These are phyloP conservation scores for Choiromyces venosus DNA, from an alignment of 495 filamentous ascomycete species.

Conservation along the genomic window DNA sequence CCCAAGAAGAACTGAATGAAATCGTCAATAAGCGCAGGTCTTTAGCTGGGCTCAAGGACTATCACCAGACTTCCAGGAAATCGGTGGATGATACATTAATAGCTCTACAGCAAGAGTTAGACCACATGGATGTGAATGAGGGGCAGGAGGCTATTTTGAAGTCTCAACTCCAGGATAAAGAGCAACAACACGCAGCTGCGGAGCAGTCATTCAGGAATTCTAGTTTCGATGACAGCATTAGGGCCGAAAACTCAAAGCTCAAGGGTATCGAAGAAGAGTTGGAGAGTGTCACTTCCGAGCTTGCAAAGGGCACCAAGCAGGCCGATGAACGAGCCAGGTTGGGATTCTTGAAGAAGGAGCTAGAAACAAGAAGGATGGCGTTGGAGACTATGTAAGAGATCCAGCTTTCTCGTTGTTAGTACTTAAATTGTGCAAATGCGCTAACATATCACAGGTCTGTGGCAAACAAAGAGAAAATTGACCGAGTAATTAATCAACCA, in stretches of 20 bases:
- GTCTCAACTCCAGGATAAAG: conserved; percentile 63
- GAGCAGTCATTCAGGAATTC: conserved; percentile 57
- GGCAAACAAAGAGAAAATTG: conserved; percentile 66
- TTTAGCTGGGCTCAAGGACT: conserved; percentile 63
- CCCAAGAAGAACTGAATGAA: conserved; percentile 60
- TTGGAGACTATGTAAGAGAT: conserved; percentile 59
- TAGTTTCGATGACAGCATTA: conserved; percentile 64
- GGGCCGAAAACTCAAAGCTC: conserved; percentile 57
- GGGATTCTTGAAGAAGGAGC: conserved; percentile 68
- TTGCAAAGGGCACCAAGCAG: conserved; percentile 70
- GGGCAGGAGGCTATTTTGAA: conserved; percentile 70
- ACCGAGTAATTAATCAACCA: conserved; percentile 53
- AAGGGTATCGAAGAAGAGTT: conserved; percentile 62
- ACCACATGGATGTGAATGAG: conserved; percentile 72
- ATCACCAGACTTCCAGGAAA: conserved; percentile 61
- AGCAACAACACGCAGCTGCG: conserved; percentile 55
- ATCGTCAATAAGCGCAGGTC: conserved; percentile 63
- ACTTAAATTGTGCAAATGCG: background rate
- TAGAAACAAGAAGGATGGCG: conserved; percentile 62
- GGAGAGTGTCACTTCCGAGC: conserved; percentile 63
- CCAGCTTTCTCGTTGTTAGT: conserved; percentile 6
- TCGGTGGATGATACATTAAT: conserved; percentile 62
- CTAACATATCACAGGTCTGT: conserved; percentile 45
- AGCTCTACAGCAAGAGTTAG: conserved; percentile 58
- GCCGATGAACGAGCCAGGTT: conserved; percentile 73